Percentiles rank a stretch among this genome's conserved stretches.
Conservation (phyloP, 768 basidiomycete species). For the Lactarius deliciosus region DNA sequence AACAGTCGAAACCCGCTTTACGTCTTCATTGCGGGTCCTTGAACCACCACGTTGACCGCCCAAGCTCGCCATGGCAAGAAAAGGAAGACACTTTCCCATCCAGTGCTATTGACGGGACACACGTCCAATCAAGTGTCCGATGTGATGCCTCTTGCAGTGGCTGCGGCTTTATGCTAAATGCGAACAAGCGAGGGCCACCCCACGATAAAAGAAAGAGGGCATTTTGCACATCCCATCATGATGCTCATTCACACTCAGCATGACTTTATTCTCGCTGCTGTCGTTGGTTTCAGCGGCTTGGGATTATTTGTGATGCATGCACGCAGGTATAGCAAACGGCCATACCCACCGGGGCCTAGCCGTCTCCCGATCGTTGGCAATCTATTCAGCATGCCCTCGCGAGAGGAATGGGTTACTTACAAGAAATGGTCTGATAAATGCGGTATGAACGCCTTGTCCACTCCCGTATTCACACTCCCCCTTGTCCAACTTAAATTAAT, state of each 20-base stretch:
- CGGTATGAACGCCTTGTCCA: not conserved
- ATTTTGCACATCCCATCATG: not conserved
- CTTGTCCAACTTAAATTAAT: not conserved
- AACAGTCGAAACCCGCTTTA: not conserved
- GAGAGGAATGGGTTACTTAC: slow-evolving; percentile 17
- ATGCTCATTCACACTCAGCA: not conserved
- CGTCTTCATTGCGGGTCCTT: not conserved
- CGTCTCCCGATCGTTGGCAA: slow-evolving; percentile 32
- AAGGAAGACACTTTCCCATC: not conserved
- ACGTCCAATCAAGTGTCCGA: too few relatives aligned
- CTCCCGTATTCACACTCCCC: too few relatives aligned
- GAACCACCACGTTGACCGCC: not conserved
- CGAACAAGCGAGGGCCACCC: not conserved
- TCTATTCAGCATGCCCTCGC: slow-evolving; percentile 29
- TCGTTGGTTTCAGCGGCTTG: not conserved
- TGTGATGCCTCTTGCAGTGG: not conserved
- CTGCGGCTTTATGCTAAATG: not conserved
- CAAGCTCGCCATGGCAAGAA: not conserved
- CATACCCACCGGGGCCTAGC: slow-evolving; percentile 30
- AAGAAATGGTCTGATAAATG: slow-evolving; percentile 28
- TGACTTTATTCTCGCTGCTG: not conserved
- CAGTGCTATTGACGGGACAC: not conserved
- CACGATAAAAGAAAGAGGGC: not conserved
- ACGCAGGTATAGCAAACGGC: not conserved
- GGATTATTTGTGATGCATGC: not conserved